phyloP scores from a whole-genome alignment of 352 stramenopile genomes.

The Phytopythium helicoides region DNA sequence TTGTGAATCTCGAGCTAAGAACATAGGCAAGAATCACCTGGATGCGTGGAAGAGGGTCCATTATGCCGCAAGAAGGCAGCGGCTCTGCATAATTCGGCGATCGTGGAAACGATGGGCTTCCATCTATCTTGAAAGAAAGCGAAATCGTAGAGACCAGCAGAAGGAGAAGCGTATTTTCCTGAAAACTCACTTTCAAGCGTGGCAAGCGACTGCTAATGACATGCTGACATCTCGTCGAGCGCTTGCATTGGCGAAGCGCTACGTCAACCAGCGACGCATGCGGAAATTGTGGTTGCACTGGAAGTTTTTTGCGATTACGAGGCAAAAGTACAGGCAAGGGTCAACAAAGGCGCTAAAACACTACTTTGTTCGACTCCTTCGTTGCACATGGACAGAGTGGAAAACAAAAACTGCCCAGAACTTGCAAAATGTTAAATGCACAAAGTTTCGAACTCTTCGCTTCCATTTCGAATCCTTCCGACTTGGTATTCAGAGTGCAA shows the following conservation, averaged over 20 bases:
- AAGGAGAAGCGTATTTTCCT: constrained; percentile 18
- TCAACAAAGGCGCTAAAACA: constrained; percentile 76
- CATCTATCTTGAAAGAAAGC: constrained; percentile 15
- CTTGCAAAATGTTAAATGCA: constrained; percentile 33
- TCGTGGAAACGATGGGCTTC: constrained; percentile 38
- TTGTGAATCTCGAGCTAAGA: background rate
- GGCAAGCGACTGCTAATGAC: constrained; percentile 35
- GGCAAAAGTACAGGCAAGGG: constrained; percentile 62
- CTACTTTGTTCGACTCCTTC: constrained; percentile 69
- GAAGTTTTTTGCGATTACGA: constrained; percentile 73
- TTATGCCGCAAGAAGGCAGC: constrained; percentile 17
- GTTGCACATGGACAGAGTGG: constrained; percentile 52
- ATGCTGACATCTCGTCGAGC: constrained; percentile 34
- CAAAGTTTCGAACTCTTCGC: constrained; percentile 43
- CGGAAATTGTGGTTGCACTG: constrained; percentile 77
- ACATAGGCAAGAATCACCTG: constrained; percentile 10
- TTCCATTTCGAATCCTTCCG: constrained; percentile 55
- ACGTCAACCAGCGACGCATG: constrained; percentile 55
- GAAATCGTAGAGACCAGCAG: constrained; percentile 13
- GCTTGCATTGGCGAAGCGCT: constrained; percentile 50
- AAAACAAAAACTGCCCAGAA: constrained; percentile 34
- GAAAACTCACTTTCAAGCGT: constrained; percentile 36
- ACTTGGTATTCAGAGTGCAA: constrained; percentile 20
- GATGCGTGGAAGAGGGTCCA: constrained; percentile 29
- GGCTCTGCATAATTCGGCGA: constrained; percentile 15